Conservation (phyloP, 495 filamentous ascomycete genomes). For the Astrothelium subdiscretum region DNA sequence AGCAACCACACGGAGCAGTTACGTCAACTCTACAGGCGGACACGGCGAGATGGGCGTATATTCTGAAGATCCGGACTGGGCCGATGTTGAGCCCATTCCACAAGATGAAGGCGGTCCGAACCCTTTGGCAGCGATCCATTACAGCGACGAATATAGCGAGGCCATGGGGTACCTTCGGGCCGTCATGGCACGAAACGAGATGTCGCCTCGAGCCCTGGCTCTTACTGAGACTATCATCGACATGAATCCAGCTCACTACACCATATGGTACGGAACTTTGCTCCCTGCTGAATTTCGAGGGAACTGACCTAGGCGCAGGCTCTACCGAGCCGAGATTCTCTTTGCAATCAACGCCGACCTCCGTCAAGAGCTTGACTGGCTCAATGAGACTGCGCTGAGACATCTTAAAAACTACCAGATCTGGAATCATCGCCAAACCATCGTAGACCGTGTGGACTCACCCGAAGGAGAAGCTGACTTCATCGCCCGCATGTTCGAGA, state of each 20-base stretch:
- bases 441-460: constrained; percentile 46
- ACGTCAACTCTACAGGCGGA: not conserved
- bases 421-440: constrained; percentile 88
- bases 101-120: constrained; percentile 62
- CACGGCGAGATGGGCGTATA: constrained; percentile 33
- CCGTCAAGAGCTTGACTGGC: constrained; percentile 63
- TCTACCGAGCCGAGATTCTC: constrained; percentile 75
- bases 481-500: constrained; percentile 65
- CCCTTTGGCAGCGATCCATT: constrained; percentile 80
- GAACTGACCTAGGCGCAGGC: constrained; percentile 34
- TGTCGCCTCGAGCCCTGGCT: constrained; percentile 62
- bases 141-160: constrained; percentile 74
- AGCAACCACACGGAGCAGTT: not conserved
- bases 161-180: constrained; percentile 84
- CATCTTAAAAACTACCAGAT: constrained; percentile 98
- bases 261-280: constrained; percentile 59
- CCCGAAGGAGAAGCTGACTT: constrained; percentile 55
- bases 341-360: constrained; percentile 56
- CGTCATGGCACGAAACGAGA: constrained; percentile 80
- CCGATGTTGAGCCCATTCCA: constrained; percentile 69
- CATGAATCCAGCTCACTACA: constrained; percentile 95
- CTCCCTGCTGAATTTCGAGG: not conserved
- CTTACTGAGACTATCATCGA: constrained; percentile 80
- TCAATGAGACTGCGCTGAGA: constrained; percentile 67
- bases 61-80: constrained; percentile 62